phyloP scores from a whole-genome alignment of 108 stramenopile genomes.

The Nitzschia inconspicua region DNA sequence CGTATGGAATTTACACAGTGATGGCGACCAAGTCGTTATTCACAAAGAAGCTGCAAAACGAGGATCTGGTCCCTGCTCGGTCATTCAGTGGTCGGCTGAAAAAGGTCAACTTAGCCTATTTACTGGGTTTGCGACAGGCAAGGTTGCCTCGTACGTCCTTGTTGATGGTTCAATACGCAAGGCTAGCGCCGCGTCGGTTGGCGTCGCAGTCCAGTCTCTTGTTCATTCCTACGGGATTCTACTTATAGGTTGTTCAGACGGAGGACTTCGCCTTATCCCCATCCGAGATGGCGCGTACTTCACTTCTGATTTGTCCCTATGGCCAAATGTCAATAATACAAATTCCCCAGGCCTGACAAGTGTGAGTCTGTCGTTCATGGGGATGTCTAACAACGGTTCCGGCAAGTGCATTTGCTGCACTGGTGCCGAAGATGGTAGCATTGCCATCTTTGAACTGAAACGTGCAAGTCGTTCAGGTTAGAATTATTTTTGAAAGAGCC shows the following conservation, averaged over 20 bases:
- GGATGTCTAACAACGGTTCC: constrained; percentile 12
- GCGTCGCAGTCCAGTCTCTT: constrained; percentile 41
- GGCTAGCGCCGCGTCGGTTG: constrained; percentile 47
- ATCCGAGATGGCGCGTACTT: constrained; percentile 44
- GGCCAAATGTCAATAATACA: constrained; percentile 49
- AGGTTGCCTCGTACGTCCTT: constrained; percentile 45
- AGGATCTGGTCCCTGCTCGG: constrained; percentile 62
- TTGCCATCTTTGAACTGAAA: constrained; percentile 63
- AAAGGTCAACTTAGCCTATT: constrained; percentile 36
- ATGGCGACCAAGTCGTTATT: constrained; percentile 58
- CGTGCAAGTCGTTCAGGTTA: too few relatives aligned
- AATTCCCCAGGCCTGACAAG: constrained; percentile 41
- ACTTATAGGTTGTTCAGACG: constrained; percentile 60
- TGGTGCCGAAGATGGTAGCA: constrained; percentile 58
- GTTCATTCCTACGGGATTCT: constrained; percentile 40
- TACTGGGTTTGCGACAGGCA: constrained; percentile 49
- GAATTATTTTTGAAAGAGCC: too few relatives aligned
- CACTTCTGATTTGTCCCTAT: constrained; percentile 46
- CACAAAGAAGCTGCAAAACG: constrained; percentile 53
- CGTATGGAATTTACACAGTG: constrained; percentile 56
- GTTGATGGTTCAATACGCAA: constrained; percentile 25
- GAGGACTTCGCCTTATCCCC: constrained; percentile 55
- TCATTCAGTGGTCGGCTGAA: constrained; percentile 48
- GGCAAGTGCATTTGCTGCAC: constrained; percentile 54
- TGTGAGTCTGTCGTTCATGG: constrained; percentile 33